phyloP scores from a whole-genome alignment of 208 protist species.

The Leishmania gerbilli region DNA sequence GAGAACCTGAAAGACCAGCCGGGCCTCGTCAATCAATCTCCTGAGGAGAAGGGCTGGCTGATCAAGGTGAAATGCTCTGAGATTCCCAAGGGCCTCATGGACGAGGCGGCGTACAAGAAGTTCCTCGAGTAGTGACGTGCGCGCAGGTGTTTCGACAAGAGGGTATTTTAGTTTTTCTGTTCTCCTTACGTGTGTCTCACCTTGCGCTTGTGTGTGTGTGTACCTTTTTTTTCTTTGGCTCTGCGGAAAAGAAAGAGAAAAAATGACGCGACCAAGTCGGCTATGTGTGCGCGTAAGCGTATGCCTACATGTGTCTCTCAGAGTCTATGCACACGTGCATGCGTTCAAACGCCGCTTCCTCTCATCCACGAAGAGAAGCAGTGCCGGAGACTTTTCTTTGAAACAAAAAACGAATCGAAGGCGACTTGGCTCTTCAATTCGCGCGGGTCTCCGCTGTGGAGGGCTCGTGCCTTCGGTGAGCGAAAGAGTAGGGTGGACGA shows the following conservation, averaged over 20 bases:
- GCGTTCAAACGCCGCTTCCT: not conserved
- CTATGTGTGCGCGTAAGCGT: not conserved
- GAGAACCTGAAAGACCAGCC: conserved; percentile 85
- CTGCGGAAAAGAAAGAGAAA: not conserved
- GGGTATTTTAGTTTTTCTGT: conserved; percentile 7
- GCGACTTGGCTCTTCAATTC: not conserved
- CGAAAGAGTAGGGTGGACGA: not conserved
- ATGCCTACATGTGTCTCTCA: not conserved
- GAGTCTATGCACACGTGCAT: not conserved
- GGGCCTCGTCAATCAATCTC: conserved; percentile 83
- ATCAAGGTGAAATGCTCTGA: conserved; percentile 84
- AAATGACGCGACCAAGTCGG: not conserved
- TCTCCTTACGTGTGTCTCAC: not conserved
- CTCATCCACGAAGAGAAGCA: not conserved
- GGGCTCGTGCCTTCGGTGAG: not conserved
- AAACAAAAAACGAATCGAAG: not conserved
- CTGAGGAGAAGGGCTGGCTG: conserved; percentile 89
- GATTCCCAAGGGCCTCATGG: conserved; percentile 80
- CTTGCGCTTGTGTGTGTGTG: not conserved
- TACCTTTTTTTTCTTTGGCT: not conserved
- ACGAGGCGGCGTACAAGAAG: conserved; percentile 83
- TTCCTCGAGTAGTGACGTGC: conserved; percentile 71
- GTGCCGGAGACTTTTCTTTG: not conserved
- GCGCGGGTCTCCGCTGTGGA: not conserved
- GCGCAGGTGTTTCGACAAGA: not conserved